These are phyloP conservation scores for Monosporascus sp. DNA, from an alignment of 2,329 filamentous ascomycete species.

Conservation along the genomic window DNA sequence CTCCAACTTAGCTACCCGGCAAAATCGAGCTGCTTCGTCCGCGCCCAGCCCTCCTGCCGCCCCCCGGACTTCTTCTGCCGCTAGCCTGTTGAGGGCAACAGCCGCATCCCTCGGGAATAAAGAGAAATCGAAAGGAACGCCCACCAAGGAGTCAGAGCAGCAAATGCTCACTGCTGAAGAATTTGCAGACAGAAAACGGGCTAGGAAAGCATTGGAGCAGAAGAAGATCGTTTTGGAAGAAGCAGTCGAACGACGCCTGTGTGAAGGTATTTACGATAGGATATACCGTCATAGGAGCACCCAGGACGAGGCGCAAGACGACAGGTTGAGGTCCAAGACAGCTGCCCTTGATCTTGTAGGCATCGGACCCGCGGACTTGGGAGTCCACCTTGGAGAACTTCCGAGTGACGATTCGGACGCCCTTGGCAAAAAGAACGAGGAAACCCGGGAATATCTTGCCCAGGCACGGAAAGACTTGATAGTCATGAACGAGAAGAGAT, in stretches of 20 bases:
- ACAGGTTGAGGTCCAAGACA: constrained; percentile 89
- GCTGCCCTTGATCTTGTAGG: constrained; percentile 87
- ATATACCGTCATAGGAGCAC: constrained; percentile 90
- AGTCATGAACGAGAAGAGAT: constrained; percentile 80
- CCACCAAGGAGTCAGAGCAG: constrained; percentile 48
- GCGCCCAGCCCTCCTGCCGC: constrained; percentile 34
- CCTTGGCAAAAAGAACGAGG: constrained; percentile 54
- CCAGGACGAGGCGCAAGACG: constrained; percentile 90
- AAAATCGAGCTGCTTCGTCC: constrained; percentile 63
- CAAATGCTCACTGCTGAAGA: constrained; percentile 91
- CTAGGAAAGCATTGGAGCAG: constrained; percentile 69
- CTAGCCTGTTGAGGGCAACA: constrained; percentile 52
- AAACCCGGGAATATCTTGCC: constrained; percentile 68
- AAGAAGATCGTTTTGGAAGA: constrained; percentile 79
- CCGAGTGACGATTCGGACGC: constrained; percentile 50
- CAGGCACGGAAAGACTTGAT: constrained; percentile 66
- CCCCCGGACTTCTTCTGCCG: constrained; percentile 52
- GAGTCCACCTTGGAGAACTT: constrained; percentile 63
- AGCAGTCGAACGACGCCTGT: constrained; percentile 80
- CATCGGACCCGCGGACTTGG: constrained; percentile 80
- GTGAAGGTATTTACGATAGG: constrained; percentile 77
- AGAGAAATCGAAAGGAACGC: constrained; percentile 40
- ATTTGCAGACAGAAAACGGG: constrained; percentile 72
- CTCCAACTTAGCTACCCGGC: constrained; percentile 67
- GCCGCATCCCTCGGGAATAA: constrained; percentile 49